These are phyloP conservation scores for Cladophialophora immunda DNA, from an alignment of 2,329 filamentous ascomycete genomes.

Conservation along the genomic window DNA sequence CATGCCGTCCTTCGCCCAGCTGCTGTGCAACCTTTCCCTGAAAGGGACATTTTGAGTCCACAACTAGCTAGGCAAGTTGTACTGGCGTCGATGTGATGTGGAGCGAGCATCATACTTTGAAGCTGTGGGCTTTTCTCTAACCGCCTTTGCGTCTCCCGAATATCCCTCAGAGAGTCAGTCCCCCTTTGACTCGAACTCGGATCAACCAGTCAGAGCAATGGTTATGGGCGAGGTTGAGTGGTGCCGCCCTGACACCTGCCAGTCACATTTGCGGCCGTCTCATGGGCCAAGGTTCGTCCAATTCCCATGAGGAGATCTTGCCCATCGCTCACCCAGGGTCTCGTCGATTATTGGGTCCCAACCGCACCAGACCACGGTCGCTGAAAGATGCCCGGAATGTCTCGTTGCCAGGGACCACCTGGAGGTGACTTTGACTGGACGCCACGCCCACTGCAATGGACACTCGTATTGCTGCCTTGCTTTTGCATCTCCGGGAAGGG, in stretches of 20 bases:
- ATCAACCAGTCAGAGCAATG: conserved; percentile 1
- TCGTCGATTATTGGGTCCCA: not conserved
- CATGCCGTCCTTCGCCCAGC: not conserved
- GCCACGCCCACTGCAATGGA: not conserved
- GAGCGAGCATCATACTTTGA: not conserved
- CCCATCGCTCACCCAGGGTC: not conserved
- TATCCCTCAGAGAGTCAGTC: not conserved
- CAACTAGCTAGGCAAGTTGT: not conserved
- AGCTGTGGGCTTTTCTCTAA: not conserved
- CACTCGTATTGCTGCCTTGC: not conserved
- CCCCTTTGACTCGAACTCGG: not conserved
- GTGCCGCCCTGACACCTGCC: not conserved
- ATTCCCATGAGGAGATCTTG: not conserved
- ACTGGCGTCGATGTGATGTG: not conserved
- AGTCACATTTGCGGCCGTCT: not conserved
- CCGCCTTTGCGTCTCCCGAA: not conserved
- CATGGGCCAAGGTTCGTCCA: not conserved
- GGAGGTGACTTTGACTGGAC: not conserved
- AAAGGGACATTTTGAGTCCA: not conserved
- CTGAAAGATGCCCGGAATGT: not conserved
- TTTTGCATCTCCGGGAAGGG: not conserved
- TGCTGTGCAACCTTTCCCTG: conserved; percentile 16
- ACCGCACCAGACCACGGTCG: not conserved
- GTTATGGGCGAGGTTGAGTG: not conserved
- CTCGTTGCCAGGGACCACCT: not conserved